Base-by-base conservation (phyloP, 2,329 filamentous ascomycete genomes). In the Cercospora sp. region DNA sequence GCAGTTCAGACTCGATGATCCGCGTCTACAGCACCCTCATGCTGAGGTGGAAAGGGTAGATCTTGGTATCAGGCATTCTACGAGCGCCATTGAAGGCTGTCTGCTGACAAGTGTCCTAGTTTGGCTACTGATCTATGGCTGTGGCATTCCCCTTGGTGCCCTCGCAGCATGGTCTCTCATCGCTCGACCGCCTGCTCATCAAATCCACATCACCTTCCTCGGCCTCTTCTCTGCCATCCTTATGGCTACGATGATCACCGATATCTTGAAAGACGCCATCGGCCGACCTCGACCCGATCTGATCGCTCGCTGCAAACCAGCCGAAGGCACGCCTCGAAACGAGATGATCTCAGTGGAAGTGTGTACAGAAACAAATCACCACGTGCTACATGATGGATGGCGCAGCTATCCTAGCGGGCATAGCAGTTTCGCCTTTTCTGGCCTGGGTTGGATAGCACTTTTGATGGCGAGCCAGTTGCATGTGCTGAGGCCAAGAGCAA, bases 1-100 rank as follows among this genome's bases (percentile, higher is more conserved):
- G 81, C 91, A 97, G 88, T 98, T 99, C 82, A 91, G 88, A 71
- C 87, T 98, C 70, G 91, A 93, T 77, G 93, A 98, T 78, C 86
- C 91, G 26, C 84, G 88, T 60, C 93, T 98, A 68, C 90, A 92
- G 71, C 97, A 91, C 76, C 95, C 95, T 0, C 91, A 96, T 80
- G 93, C 95, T 23, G 85, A 90, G 66, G 81, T 90, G 61, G 94
- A 99, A 80, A 87, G 93, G 70, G 95, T 99, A 0, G 85, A 93
- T 7, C 89, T 96, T 13, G 78, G 90, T 91, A n/a, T n/a, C n/a
- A n/a, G n/a, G n/a, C n/a, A n/a, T n/a, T n/a, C n/a, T n/a, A n/a
- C n/a, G n/a, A n/a, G n/a, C n/a, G n/a, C n/a, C n/a, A n/a, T n/a
- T n/a, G n/a, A n/a, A n/a, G n/a, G n/a, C n/a, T n/a, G n/a, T n/a